A percentile compares a stretch with the other conserved stretches of the same genome.
phyloP scores from a whole-genome alignment of 129 eudicot genomes.

The Chrysanthemum lavandulifolium region DNA sequence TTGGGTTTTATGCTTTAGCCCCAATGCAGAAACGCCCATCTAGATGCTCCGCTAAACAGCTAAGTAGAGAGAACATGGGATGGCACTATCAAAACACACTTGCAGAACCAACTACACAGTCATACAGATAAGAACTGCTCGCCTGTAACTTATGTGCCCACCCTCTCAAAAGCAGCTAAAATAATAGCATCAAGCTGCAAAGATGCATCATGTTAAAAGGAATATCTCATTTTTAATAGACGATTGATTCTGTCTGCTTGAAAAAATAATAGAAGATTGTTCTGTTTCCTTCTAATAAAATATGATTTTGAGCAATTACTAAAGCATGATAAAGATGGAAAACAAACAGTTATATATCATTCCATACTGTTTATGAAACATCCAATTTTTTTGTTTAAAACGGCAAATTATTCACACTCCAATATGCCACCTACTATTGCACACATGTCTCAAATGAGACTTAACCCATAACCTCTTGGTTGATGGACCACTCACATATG shows the following conservation, averaged over 20 bases:
- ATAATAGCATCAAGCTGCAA: constrained; percentile 30
- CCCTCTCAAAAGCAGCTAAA: constrained; percentile 26
- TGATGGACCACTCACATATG: no score
- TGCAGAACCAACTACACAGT: constrained; percentile 13
- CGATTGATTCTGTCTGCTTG: constrained; percentile 3
- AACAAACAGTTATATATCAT: neutral
- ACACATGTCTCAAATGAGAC: no score
- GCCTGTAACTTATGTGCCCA: constrained; percentile 14
- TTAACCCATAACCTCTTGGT: no score
- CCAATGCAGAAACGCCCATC: constrained; percentile 67
- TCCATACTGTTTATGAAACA: no score
- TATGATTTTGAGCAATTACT: neutral
- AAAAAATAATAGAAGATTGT: constrained; percentile 3
- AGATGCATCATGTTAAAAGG: constrained; percentile 18
- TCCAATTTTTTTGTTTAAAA: no score
- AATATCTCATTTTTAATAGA: neutral
- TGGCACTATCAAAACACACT: constrained; percentile 16
- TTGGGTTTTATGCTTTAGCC: constrained; percentile 58
- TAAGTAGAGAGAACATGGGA: constrained; percentile 55
- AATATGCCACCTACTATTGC: no score
- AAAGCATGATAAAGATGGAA: neutral
- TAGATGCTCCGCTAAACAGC: constrained; percentile 38
- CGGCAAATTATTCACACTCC: no score
- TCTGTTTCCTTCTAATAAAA: constrained; percentile 7
- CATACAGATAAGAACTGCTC: constrained; percentile 13